A percentile compares a stretch with the other conserved stretches of the same genome.
Evolutionary conservation across 306 rosid genomes (phyloP).

Genomic region (Cucurbita maxima): DNA sequence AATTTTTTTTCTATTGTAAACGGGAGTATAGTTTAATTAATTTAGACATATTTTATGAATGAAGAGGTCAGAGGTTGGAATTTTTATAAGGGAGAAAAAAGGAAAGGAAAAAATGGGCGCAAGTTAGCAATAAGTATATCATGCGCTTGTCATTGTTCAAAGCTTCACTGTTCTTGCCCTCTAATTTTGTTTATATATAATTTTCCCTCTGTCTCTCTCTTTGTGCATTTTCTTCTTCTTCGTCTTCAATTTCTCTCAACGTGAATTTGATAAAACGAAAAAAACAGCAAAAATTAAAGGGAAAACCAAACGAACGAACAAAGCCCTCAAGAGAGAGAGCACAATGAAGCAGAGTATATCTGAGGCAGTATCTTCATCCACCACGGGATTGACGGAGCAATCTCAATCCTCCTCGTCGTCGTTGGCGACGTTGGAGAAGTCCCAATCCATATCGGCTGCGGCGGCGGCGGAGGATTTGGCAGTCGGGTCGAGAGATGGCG

Average conservation of each 20-base stretch:
- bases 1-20: no score
- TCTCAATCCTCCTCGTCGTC: conserved; percentile 43
- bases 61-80: no score
- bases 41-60: no score
- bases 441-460: conserved; percentile 30
- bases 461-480: conserved; percentile 66
- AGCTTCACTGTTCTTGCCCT: no score
- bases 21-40: no score
- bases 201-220: neutral
- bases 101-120: no score
- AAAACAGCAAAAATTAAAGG: neutral
- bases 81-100: no score
- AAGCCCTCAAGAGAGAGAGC: conserved; percentile 6
- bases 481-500: conserved; percentile 51
- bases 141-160: no score
- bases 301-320: neutral
- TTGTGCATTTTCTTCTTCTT: neutral
- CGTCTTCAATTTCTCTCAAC: conserved; percentile 4
- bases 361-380: conserved; percentile 67
- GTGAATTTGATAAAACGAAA: neutral
- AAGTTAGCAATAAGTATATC: no score
- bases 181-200: neutral
- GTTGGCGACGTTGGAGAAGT: conserved; percentile 27
- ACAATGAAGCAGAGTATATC: conserved; percentile 70
- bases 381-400: conserved; percentile 34